Evolutionary conservation across 352 stramenopile genomes (phyloP).

Genomic region (Globisporangium takayamanum): DNA sequence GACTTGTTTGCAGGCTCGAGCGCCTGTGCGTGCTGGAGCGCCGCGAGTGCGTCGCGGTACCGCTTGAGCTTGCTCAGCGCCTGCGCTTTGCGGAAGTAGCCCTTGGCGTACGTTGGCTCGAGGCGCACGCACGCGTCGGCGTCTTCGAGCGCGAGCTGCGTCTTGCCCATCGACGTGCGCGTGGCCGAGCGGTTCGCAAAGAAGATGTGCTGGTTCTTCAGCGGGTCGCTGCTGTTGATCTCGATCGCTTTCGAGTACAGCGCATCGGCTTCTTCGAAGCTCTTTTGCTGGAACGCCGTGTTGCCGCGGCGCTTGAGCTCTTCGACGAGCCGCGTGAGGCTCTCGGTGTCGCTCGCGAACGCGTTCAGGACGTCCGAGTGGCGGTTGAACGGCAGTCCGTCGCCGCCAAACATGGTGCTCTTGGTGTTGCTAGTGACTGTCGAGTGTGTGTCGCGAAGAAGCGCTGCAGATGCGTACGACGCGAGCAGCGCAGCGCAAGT

Average conservation of each 20-base stretch:
- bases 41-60: constrained; percentile 52
- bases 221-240: constrained; percentile 42
- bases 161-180: constrained; percentile 78
- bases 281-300: constrained; percentile 77
- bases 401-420: constrained; percentile 59
- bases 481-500: too few species aligned
- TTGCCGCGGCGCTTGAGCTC: constrained; percentile 88
- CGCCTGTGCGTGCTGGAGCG: constrained; percentile 52
- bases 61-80: constrained; percentile 65
- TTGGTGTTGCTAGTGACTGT: neutral
- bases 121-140: constrained; percentile 56
- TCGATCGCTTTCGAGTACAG: constrained; percentile 96
- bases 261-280: constrained; percentile 89
- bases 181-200: constrained; percentile 86
- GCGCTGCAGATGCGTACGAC: neutral
- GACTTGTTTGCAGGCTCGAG: constrained; percentile 76
- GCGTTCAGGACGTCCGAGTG: constrained; percentile 80
- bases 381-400: constrained; percentile 60
- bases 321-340: constrained; percentile 60
- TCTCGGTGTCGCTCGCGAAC: constrained; percentile 36
- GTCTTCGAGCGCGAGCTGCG: constrained; percentile 51
- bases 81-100: constrained; percentile 80
- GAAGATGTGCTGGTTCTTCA: constrained; percentile 78
- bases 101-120: constrained; percentile 68
- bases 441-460: neutral